Base-by-base conservation (phyloP, 371 early-diverging fungal genomes). In the Mortierella sp. region DNA sequence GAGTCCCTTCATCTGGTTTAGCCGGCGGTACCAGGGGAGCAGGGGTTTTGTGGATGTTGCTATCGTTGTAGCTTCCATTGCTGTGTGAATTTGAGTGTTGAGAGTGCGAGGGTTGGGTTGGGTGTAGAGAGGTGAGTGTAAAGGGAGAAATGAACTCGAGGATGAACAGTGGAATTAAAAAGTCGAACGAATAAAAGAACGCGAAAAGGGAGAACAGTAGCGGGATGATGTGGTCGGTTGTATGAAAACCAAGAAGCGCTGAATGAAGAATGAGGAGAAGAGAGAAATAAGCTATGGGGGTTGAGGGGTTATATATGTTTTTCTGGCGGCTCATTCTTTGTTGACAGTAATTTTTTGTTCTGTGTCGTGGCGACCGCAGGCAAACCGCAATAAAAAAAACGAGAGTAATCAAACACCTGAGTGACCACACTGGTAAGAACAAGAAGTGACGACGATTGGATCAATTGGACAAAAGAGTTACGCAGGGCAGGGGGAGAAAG, bases 1-100 rank as follows among this genome's bases (percentile, higher is more conserved):
- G 10, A 77, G 77, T 24, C 55, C 71, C 58, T 71, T 77, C 32
- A 43, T 71, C 71, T 77, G 77, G n/a, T 71, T 77, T 29, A 77
- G 44, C 12, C 58, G 71, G 6, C 58, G 51, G 27, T 77, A 77
- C 77, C 77, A 71, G 49, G 77, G 71, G 18, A 70, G 51, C 16
- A 46, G 38, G 21, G 54, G 11, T 35, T 75, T 71, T 21, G 76
- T 18, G 11, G 55, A 11, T 1, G 44, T 21, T 49, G 38, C 60
- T 44, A 71, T 27, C 35, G 32, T 75, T 51, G 48, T 43, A 21
- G 32, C 35, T 14, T 55, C 49, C 72, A 74, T 51, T 12, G 35
- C 10, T 56, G 14, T 48, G 24, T 58, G n/a, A 38, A 27, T 21
- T 11, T 24, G 24, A 72, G 54, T 4, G 44, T 16, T 32, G 14